Base-by-base conservation (phyloP, 805 yeast species). In the Citeromyces matritensis region DNA sequence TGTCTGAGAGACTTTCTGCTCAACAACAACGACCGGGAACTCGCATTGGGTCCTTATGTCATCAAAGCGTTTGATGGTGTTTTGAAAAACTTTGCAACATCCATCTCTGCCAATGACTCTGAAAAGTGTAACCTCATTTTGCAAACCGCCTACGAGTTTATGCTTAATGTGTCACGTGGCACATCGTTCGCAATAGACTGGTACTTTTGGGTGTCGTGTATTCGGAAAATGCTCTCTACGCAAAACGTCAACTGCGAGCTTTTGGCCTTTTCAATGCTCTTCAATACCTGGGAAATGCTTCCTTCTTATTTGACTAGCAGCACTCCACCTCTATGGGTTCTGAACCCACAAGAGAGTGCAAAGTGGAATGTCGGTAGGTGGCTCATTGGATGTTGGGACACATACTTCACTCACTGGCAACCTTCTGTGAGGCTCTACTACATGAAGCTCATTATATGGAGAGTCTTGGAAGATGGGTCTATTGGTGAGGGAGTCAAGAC, bases 381-480 rank as follows among this genome's bases (percentile, higher is more conserved):
- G 74, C 46, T 81, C 23, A 51, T 77, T 6, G 59, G 68, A 3
- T 46, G 55, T 23, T 81, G 86, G 77, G 51, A 51, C 23, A 55
- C 59, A 30, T 68, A 66, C 37, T 72, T 83, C 43, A 65, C 74
- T 25, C 93, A 84, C 50, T 84, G 93, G 83, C 68, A 73, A 43
- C 85, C 94, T 3, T 49, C 82, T 11, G 73, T 81, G 15, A 58
- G 94, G 24, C 65, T 78, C 4, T 79, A 73, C 43, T 83, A 73
- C 47, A 58, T 68, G 30, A 58, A 85, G 26, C 57, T 83, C 14
- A 36, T 83, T 11, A 61, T 81, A 30, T 83, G 88, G 79, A 65
- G 82, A 38, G 49, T 28, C 49, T 55, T 46, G 57, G 75, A 37
- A 15, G 29, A 26, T 15, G 29, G 13, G 17, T 9, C 17, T 5